Evolutionary conservation across 2,329 filamentous ascomycete genomes (phyloP), one percentile per base, ranked within the genome.

Genomic region (Didymella arachidicola): DNA sequence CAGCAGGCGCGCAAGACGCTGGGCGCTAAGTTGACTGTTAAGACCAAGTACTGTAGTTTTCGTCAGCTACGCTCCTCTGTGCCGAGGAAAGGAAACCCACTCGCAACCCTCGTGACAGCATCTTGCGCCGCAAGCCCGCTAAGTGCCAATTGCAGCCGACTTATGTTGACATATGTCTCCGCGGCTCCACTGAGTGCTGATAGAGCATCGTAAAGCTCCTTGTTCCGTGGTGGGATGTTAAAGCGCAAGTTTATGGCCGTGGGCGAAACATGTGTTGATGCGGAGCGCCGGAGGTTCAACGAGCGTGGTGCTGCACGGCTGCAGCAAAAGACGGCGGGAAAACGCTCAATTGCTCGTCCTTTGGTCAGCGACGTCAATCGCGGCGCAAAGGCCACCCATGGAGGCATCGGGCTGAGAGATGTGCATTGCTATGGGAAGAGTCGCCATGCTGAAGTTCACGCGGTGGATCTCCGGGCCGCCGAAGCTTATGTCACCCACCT

Each of bases 101-200:
- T 79, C 44, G 85, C 86, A 66, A 89, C 76, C 48, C 86, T 77
- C 43, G 86, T 80, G 10, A 85, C 79, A 2, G 84, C 81, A 60
- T 79, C 76, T 45, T 82, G 78, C 25, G 79, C 81, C 68, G 86
- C 85, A 62, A 89, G 71, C 22, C 89, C 87, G 62, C 86, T 83
- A 22, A 92, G 78, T 12, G 90, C 90, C 66, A 94, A 83, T 74
- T 91, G 88, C 44, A 93, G 73, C 54, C 89, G 83, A 29, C 89
- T 86, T n/a, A 89, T 82, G 69, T 89, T 89, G 52, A 90, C 82
- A 66, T 87, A 83, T 57, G 82, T 84, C 25, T 85, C 82, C 2
- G 87, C 86, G 47, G 85, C 79, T 50, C 83, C 84, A 67, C 89
- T 83, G 2, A 94, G 80, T 22, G 85, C 82, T 1, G 82, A 74